Conservation (phyloP, 176 grass and related monocot genomes). For the Rhynchospora pubera region DNA sequence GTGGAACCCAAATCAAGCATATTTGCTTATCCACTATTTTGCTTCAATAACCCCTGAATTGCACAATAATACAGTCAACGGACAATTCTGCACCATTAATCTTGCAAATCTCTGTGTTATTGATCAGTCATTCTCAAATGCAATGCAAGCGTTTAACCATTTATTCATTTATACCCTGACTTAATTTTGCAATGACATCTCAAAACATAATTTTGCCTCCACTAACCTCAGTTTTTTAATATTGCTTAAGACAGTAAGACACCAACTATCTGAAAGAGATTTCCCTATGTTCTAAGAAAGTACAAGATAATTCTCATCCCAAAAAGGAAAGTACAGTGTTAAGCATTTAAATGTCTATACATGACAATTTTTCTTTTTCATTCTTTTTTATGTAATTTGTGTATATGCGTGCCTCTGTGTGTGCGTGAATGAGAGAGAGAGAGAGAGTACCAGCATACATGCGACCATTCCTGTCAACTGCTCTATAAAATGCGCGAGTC, state of each 20-base stretch:
- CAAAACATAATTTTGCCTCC: not conserved
- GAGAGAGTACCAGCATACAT: constrained; percentile 90
- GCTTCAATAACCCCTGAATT: not conserved
- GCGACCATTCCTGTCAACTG: constrained; percentile 49
- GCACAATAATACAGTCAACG: not conserved
- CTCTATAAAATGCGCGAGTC: constrained; percentile 76
- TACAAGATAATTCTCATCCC: not conserved
- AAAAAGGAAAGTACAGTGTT: not conserved
- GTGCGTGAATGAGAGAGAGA: not conserved
- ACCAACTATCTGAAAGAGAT: not conserved
- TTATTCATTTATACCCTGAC: not conserved
- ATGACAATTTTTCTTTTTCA: not conserved
- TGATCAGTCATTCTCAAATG: not conserved
- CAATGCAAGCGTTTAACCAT: not conserved
- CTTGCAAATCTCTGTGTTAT: not conserved
- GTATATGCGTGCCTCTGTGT: not conserved
- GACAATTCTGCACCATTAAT: not conserved
- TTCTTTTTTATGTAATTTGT: not conserved
- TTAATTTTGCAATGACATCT: not conserved
- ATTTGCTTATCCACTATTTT: not conserved
- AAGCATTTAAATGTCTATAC: not conserved
- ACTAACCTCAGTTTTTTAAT: not conserved
- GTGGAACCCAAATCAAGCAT: not conserved
- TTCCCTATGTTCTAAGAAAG: not conserved
- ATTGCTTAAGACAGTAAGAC: not conserved